Conservation (phyloP, 1,139 yeast genomes). For the Suhomyces terraborum region DNA sequence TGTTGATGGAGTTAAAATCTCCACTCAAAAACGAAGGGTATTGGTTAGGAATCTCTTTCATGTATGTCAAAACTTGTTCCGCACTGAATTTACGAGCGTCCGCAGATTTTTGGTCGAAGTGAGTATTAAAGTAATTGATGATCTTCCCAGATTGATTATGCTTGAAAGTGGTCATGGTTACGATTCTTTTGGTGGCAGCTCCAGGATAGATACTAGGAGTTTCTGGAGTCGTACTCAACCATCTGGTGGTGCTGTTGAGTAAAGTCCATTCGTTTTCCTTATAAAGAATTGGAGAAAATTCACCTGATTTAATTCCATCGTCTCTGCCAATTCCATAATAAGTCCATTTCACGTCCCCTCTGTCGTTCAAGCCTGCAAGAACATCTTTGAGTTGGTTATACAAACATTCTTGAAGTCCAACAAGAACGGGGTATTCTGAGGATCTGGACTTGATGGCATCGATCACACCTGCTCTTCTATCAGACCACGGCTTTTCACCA, state of each 20-base stretch:
- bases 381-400: constrained; percentile 34
- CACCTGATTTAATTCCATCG: constrained; percentile 48
- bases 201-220: constrained; percentile 46
- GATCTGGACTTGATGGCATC: constrained; percentile 20
- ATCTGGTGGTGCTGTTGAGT: constrained; percentile 38
- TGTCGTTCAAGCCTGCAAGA: constrained; percentile 20
- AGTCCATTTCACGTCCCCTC: constrained; percentile 27
- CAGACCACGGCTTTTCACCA: constrained; percentile 32
- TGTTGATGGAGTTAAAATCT: constrained; percentile 40
- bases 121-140: constrained; percentile 45
- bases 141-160: constrained; percentile 25
- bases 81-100: constrained; percentile 38
- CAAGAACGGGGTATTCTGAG: constrained; percentile 25
- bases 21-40: constrained; percentile 41
- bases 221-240: constrained; percentile 47
- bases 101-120: constrained; percentile 46
- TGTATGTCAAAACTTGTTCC: constrained; percentile 34
- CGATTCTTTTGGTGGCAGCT: constrained; percentile 45
- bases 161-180: constrained; percentile 39
- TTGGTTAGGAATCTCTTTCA: constrained; percentile 27
- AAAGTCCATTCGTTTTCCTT: constrained; percentile 33
- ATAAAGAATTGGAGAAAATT: constrained; percentile 48
- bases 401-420: constrained; percentile 36
- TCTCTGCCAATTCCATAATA: constrained; percentile 53
- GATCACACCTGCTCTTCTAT: constrained; percentile 27